Conservation (phyloP, 2,329 filamentous ascomycete genomes). For the Aspergillus unguis region DNA sequence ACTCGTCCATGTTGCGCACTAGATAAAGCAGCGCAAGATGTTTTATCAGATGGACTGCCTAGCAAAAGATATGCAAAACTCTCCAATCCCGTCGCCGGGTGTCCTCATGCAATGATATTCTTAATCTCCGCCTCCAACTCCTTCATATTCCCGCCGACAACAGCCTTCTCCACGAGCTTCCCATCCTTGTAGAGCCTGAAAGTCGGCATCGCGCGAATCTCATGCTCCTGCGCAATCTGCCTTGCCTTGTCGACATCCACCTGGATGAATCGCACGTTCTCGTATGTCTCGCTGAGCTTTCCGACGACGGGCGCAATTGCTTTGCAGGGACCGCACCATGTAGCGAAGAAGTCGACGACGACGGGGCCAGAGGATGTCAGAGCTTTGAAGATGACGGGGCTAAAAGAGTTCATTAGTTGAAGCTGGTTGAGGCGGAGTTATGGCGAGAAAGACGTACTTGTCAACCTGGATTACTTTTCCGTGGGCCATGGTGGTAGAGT, state of each 20-base stretch:
- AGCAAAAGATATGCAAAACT: too few species aligned
- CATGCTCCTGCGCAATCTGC: slow-evolving; percentile 49
- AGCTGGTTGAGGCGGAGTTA: not conserved
- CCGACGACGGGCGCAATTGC: slow-evolving; percentile 52
- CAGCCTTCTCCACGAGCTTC: slow-evolving; percentile 26
- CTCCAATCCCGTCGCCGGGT: too few species aligned
- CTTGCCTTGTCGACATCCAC: slow-evolving; percentile 54
- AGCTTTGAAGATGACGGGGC: slow-evolving; percentile 59
- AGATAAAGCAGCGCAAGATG: too few species aligned
- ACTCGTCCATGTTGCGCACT: too few species aligned
- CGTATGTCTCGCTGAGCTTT: slow-evolving; percentile 50
- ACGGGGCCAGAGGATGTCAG: slow-evolving; percentile 49
- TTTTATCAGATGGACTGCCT: too few species aligned
- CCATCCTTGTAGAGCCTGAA: slow-evolving; percentile 43
- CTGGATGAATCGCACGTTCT: slow-evolving; percentile 52
- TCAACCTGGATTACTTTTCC: slow-evolving; percentile 37
- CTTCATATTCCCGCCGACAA: slow-evolving; percentile 29
- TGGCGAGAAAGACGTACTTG: slow-evolving; percentile 25
- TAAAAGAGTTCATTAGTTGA: slow-evolving; percentile 23
- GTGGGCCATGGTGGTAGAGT: slow-evolving; percentile 27
- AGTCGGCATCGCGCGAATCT: slow-evolving; percentile 48
- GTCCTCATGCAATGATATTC: slow-evolving; percentile 16
- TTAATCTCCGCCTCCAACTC: slow-evolving; percentile 29
- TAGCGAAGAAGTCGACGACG: slow-evolving; percentile 53
- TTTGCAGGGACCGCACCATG: slow-evolving; percentile 59